Percentiles rank a stretch among this genome's conserved stretches.
These are phyloP conservation scores for Selenicereus undatus DNA, from an alignment of 148 eudicot genomes.

Conservation along the genomic window DNA sequence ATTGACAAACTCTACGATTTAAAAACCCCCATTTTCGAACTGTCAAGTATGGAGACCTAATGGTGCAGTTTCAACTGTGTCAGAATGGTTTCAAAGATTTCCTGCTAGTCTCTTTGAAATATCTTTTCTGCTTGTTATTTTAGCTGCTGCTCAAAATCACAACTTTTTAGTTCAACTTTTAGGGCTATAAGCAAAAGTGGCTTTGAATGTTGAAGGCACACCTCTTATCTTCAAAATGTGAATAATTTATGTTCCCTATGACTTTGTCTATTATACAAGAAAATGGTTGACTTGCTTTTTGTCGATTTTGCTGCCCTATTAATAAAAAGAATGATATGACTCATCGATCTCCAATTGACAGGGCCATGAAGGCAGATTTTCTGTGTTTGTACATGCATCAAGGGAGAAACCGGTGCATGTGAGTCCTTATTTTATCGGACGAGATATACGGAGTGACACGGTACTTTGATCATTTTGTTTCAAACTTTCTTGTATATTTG, in stretches of 20 bases:
- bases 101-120: too few species aligned
- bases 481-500: neutral
- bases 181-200: too few species aligned
- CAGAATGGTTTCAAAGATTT: too few species aligned
- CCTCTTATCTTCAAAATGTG: neutral
- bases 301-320: neutral
- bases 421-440: conserved; percentile 48
- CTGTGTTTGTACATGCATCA: conserved; percentile 57
- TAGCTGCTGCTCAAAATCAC: too few species aligned
- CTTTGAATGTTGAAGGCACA: too few species aligned
- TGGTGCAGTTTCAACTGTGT: too few species aligned
- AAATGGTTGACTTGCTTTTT: neutral
- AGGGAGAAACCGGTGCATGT: conserved; percentile 41
- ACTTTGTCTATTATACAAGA: neutral
- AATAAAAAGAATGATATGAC: neutral
- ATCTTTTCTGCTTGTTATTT: too few species aligned
- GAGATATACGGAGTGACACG: conserved; percentile 50
- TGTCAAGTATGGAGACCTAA: too few species aligned
- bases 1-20: too few species aligned
- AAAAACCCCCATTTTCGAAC: too few species aligned
- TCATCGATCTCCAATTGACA: conserved; percentile 15
- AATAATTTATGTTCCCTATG: neutral
- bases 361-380: conserved; percentile 64
- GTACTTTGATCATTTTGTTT: conserved; percentile 23
- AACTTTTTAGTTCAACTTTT: too few species aligned